Conservation (phyloP, 805 yeast genomes). For the Candida palmyrensis region DNA sequence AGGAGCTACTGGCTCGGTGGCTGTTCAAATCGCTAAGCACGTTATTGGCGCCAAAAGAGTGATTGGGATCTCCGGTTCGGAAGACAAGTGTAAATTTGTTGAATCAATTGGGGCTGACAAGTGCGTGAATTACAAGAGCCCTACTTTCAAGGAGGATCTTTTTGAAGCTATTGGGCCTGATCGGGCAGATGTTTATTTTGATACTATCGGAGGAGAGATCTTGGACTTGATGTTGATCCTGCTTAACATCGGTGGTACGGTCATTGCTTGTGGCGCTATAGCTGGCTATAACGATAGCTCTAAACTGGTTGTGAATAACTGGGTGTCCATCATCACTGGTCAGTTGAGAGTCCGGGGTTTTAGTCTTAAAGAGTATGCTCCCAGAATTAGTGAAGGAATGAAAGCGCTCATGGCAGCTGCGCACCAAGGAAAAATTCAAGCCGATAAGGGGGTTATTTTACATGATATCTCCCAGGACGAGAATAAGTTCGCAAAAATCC, state of each 20-base stretch:
- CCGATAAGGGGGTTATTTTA: slow-evolving; percentile 25
- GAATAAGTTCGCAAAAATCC: slow-evolving; percentile 34
- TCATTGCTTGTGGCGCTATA: slow-evolving; percentile 27
- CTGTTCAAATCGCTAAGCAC: slow-evolving; percentile 26
- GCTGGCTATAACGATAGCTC: slow-evolving; percentile 23
- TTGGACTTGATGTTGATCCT: slow-evolving; percentile 15
- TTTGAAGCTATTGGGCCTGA: slow-evolving; percentile 26
- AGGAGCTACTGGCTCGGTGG: slow-evolving; percentile 30
- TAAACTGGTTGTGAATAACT: slow-evolving; percentile 13
- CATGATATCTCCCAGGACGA: slow-evolving; percentile 37
- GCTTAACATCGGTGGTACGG: slow-evolving; percentile 14
- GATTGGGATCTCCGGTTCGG: slow-evolving; percentile 24
- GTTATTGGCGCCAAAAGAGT: slow-evolving; percentile 21
- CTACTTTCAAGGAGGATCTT: slow-evolving; percentile 14
- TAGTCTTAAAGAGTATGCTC: slow-evolving; percentile 14
- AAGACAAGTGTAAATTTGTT: slow-evolving; percentile 16
- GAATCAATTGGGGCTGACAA: slow-evolving; percentile 21
- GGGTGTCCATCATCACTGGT: slow-evolving; percentile 18
- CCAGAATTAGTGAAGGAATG: slow-evolving; percentile 9
- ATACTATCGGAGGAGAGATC: slow-evolving; percentile 20
- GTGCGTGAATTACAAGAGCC: slow-evolving; percentile 15
- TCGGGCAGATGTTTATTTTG: slow-evolving; percentile 16
- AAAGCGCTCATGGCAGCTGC: slow-evolving; percentile 9
- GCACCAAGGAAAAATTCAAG: slow-evolving; percentile 13
- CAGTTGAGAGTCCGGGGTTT: slow-evolving; percentile 18